These are phyloP conservation scores for Euphorbia celastroides DNA, from an alignment of 441 rosid genomes.

Conservation along the genomic window DNA sequence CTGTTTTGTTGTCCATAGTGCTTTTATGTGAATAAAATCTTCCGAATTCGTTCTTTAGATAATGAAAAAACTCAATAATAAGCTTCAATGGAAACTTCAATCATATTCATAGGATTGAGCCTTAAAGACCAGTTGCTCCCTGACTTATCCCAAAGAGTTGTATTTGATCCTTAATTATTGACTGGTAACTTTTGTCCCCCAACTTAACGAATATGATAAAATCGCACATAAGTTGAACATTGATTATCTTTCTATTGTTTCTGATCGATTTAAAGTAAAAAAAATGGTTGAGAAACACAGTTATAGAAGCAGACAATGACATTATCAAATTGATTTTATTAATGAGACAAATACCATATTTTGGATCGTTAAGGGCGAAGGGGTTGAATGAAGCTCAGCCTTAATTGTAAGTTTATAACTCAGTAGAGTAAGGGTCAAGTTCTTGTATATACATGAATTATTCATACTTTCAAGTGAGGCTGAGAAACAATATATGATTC, in stretches of 20 bases:
- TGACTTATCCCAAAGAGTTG: neutral
- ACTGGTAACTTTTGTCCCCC: too few species aligned
- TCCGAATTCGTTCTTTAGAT: too few species aligned
- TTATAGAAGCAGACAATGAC: neutral
- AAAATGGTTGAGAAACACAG: too few species aligned
- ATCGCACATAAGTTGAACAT: too few species aligned
- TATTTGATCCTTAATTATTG: neutral
- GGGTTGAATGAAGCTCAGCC: neutral
- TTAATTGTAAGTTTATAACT: neutral
- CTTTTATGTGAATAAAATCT: too few species aligned
- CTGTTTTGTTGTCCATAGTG: neutral
- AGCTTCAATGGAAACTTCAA: neutral
- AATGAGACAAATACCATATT: neutral
- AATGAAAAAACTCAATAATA: constrained; percentile 4
- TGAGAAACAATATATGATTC: neutral
- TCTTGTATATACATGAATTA: neutral
- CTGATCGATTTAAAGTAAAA: too few species aligned
- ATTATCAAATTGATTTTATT: neutral
- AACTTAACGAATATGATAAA: too few species aligned
- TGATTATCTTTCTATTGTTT: too few species aligned
- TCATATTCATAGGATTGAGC: neutral
- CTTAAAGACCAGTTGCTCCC: neutral
- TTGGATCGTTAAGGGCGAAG: neutral
- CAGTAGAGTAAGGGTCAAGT: neutral
- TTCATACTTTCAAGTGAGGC: neutral